Base-by-base conservation (phyloP, 2,329 filamentous ascomycete species). In the Fusarium brachygibbosum region DNA sequence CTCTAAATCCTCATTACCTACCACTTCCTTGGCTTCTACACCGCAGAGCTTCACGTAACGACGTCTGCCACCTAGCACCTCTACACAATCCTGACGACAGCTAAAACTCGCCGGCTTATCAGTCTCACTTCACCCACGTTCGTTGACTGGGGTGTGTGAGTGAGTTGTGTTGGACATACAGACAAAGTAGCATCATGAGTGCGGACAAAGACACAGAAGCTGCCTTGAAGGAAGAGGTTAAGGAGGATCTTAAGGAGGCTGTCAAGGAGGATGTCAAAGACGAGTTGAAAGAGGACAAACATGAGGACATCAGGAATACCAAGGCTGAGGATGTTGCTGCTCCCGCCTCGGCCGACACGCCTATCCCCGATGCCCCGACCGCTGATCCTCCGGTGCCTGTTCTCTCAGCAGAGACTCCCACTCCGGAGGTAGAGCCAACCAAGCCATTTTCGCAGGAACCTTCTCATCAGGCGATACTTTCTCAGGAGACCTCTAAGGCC, bases 181-280 rank as follows among this genome's bases (percentile, higher is more conserved):
- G 50, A 32, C 38, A 44, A 34, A 52, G 42, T 35, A 51, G 29
- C 53, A 71, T 63, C 64, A 74, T 70, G 69, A 57, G 66, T 61
- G 59, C 63, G 37, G 61, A 69, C 48, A 75, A 74, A 46, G 71
- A 63, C 44, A 58, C 69, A 46, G 75, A 75, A 40, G 66, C 56
- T 37, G 56, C 62, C 51, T 71, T 75, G 54, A 57, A 70, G 50
- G 66, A 74, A 37, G 71, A 76, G 53, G 41, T 70, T 51, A 74
- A 70, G 52, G 31, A 67, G 21, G 50, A 56, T 14, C 58, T 61
- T 28, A 68, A 58, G 28, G 68, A 64, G 7, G 58, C 44, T 28
- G 48, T 48, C 38, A 46, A 64, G n/a, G 58, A 63, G 31, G 67
- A 63, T n/a, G 42, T 68, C 25, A 70, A 57, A 17, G 50, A 59